These are phyloP conservation scores for Coniochaeta hoffmannii DNA, from an alignment of 2,329 filamentous ascomycete genomes.

Conservation along the genomic window DNA sequence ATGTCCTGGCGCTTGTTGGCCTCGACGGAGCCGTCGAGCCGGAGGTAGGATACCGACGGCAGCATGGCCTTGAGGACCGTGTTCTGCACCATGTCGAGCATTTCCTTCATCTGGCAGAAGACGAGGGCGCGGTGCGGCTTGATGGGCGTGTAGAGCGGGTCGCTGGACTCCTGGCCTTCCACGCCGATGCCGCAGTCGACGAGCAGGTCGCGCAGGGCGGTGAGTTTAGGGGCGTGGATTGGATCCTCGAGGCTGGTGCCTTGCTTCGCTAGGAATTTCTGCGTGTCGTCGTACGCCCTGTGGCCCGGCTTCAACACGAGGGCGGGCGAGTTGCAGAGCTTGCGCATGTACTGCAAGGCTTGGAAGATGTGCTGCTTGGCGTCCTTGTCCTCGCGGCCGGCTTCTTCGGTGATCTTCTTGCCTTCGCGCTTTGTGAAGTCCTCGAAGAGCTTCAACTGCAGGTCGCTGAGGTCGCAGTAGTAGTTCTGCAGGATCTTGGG, in stretches of 20 bases:
- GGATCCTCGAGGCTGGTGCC: slow-evolving; percentile 79
- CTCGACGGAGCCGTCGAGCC: slow-evolving; percentile 90
- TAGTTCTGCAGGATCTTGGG: slow-evolving; percentile 99
- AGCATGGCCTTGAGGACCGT: slow-evolving; percentile 85
- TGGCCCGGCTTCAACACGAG: slow-evolving; percentile 93
- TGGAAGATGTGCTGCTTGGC: slow-evolving; percentile 99
- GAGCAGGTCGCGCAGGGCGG: slow-evolving; percentile 82
- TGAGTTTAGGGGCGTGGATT: slow-evolving; percentile 84
- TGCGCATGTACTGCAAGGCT: slow-evolving; percentile 97
- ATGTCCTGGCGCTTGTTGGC: slow-evolving; percentile 93
- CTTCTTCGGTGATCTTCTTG: slow-evolving; percentile 78
- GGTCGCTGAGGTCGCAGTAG: slow-evolving; percentile 93
- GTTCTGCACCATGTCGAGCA: slow-evolving; percentile 97
- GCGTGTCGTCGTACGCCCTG: slow-evolving; percentile 82
- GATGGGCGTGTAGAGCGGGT: slow-evolving; percentile 68
- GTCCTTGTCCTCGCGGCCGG: slow-evolving; percentile 78
- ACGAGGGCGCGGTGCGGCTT: slow-evolving; percentile 93
- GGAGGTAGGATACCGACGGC: slow-evolving; percentile 86
- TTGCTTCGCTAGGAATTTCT: slow-evolving; percentile 69
- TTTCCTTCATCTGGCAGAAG: slow-evolving; percentile 99
- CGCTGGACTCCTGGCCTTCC: slow-evolving; percentile 49
- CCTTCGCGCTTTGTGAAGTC: slow-evolving; percentile 93
- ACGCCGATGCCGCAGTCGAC: slow-evolving; percentile 96
- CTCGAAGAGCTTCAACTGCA: slow-evolving; percentile 92
- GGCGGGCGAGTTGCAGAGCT: slow-evolving; percentile 95